A percentile compares a stretch with the other conserved stretches of the same genome.
Conservation (phyloP, 2,329 filamentous ascomycete species). For the Cadophora malorum region DNA sequence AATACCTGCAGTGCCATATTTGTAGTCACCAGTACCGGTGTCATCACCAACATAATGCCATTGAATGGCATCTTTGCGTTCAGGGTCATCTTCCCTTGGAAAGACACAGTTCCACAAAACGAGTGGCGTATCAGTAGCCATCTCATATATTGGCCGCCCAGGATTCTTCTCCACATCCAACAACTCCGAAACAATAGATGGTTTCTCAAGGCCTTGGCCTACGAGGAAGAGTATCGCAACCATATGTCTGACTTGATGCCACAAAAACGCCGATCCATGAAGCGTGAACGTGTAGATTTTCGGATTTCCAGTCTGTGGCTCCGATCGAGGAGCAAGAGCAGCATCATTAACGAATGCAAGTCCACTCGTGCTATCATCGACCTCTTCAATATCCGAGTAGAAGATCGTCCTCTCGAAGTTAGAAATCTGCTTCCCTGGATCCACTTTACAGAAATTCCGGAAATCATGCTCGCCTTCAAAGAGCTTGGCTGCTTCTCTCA, state of each 20-base stretch:
- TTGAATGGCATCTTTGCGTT: slow-evolving; percentile 64
- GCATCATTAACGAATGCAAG: slow-evolving; percentile 60
- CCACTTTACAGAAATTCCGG: slow-evolving; percentile 95
- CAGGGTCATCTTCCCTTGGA: slow-evolving; percentile 56
- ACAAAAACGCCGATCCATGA: slow-evolving; percentile 90
- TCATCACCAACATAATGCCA: slow-evolving; percentile 85
- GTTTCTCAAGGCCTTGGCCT: slow-evolving; percentile 83
- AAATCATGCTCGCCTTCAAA: slow-evolving; percentile 92
- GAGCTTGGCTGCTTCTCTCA: slow-evolving; percentile 80
- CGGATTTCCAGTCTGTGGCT: slow-evolving; percentile 42
- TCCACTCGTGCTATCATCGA: slow-evolving; percentile 59
- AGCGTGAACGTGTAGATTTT: slow-evolving; percentile 90
- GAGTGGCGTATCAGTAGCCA: slow-evolving; percentile 88
- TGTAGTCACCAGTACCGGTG: slow-evolving; percentile 57
- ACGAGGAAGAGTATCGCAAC: slow-evolving; percentile 91
- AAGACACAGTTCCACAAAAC: slow-evolving; percentile 98
- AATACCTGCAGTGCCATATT: slow-evolving; percentile 70
- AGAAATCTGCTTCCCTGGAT: slow-evolving; percentile 85
- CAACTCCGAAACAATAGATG: slow-evolving; percentile 74
- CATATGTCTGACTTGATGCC: slow-evolving; percentile 98
- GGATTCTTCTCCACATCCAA: slow-evolving; percentile 76
- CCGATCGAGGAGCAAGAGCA: slow-evolving; percentile 51
- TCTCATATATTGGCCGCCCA: slow-evolving; percentile 82
- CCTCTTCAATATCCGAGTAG: slow-evolving; percentile 77
- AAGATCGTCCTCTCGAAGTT: slow-evolving; percentile 84